phyloP scores from a whole-genome alignment of 805 yeast species.

The Saccharomycopsis vini region DNA sequence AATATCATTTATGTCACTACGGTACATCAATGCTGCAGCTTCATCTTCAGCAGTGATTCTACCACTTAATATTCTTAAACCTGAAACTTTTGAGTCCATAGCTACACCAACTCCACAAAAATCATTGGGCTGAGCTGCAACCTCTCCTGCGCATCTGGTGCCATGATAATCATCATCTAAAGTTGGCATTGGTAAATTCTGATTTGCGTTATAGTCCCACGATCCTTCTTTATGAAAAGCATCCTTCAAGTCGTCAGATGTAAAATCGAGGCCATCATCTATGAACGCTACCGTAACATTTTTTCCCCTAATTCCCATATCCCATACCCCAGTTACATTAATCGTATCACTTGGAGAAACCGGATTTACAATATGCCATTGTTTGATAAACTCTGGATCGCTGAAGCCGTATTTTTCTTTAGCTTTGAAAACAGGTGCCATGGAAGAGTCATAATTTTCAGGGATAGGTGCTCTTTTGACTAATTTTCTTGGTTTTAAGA shows the following conservation, averaged over 20 bases:
- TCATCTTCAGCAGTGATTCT: constrained; percentile 78
- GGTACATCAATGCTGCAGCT: constrained; percentile 79
- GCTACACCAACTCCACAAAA: constrained; percentile 98
- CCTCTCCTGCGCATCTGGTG: constrained; percentile 96
- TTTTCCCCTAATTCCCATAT: constrained; percentile 66
- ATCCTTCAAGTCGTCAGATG: constrained; percentile 58
- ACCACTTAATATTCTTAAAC: constrained; percentile 81
- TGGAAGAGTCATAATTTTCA: constrained; percentile 31
- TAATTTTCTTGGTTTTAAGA: constrained; percentile 45
- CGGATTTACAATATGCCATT: constrained; percentile 89
- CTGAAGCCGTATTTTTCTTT: constrained; percentile 47
- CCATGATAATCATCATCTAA: constrained; percentile 86
- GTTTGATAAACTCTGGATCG: constrained; percentile 77
- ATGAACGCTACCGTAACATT: constrained; percentile 82
- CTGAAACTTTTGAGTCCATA: constrained; percentile 74
- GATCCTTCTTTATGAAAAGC: constrained; percentile 75
- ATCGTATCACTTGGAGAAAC: constrained; percentile 72
- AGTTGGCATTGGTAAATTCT: constrained; percentile 68
- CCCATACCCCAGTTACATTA: constrained; percentile 82
- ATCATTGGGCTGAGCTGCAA: constrained; percentile 77
- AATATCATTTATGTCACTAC: constrained; percentile 76
- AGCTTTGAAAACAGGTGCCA: constrained; percentile 37
- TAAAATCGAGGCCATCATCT: constrained; percentile 90
- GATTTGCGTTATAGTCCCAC: constrained; percentile 84
- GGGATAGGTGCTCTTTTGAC: constrained; percentile 52